Conservation (phyloP, 176 grass and related monocot genomes). For the Pontederia paniculata region DNA sequence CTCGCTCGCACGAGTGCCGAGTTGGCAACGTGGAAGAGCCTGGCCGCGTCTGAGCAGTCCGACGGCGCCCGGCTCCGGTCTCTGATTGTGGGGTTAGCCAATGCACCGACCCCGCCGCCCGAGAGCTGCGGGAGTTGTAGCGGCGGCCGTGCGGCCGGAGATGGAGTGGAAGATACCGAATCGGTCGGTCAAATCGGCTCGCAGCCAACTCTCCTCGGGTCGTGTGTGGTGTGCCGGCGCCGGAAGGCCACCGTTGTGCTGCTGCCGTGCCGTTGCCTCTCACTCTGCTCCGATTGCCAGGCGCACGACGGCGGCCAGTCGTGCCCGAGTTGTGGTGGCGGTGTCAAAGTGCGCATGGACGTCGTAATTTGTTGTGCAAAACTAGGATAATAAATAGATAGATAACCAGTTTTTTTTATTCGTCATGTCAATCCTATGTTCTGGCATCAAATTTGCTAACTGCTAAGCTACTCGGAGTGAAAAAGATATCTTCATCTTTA, state of each 20-base stretch:
- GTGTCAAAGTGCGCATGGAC: conserved; percentile 46
- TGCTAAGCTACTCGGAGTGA: too few species aligned
- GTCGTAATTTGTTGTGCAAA: conserved; percentile 42
- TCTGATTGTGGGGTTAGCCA: too few species aligned
- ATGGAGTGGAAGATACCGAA: conserved; percentile 11
- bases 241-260: conserved; percentile 30
- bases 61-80: too few species aligned
- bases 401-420: too few species aligned
- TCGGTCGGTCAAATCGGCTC: conserved; percentile 21
- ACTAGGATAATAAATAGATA: too few species aligned
- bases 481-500: too few species aligned
- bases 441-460: too few species aligned
- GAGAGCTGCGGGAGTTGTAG: conserved; percentile 13
- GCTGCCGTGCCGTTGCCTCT: conserved; percentile 81
- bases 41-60: too few species aligned
- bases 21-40: too few species aligned
- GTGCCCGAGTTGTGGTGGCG: conserved; percentile 51
- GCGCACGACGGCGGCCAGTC: conserved; percentile 1
- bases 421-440: too few species aligned
- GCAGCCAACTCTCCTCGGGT: conserved; percentile 3
- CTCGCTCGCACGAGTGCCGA: too few species aligned
- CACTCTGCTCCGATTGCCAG: conserved; percentile 53
- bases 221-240: conserved; percentile 42
- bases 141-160: conserved; percentile 15
- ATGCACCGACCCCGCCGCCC: too few species aligned